Conservation (phyloP, 2,329 filamentous ascomycete species). For the Aspergillus tamarii region DNA sequence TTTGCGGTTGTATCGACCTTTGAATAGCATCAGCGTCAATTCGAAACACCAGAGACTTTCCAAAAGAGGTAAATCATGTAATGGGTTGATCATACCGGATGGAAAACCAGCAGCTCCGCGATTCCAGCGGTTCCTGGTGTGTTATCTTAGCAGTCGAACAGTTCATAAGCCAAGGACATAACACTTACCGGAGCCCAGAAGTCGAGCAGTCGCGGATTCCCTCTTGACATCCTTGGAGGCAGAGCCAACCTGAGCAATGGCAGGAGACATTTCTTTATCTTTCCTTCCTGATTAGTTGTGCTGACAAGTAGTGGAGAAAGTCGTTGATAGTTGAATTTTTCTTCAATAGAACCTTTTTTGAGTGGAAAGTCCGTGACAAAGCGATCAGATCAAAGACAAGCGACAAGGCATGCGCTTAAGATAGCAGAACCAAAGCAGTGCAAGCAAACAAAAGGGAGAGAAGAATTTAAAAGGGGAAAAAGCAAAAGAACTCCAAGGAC, state of each 20-base stretch:
- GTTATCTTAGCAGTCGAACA: slow-evolving; percentile 21
- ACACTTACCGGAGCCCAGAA: slow-evolving; percentile 82
- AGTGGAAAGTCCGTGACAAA: slow-evolving; percentile 1
- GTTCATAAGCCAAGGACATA: background rate
- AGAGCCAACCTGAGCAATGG: slow-evolving; percentile 38
- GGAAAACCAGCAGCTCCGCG: slow-evolving; percentile 89
- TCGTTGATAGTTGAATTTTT: slow-evolving; percentile 12
- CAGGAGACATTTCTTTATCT: slow-evolving; percentile 59
- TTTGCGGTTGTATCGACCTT: slow-evolving; percentile 98
- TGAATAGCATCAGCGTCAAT: slow-evolving; percentile 25
- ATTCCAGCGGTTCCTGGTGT: slow-evolving; percentile 82
- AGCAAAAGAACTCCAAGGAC: background rate
- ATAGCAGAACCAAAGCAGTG: slow-evolving; percentile 14
- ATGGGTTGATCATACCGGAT: slow-evolving; percentile 65
- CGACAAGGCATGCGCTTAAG: background rate
- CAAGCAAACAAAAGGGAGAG: slow-evolving; percentile 9
- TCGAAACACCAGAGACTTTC: slow-evolving; percentile 1
- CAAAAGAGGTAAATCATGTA: background rate
- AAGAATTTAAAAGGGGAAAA: background rate
- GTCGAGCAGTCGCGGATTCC: slow-evolving; percentile 85
- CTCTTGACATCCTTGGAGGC: slow-evolving; percentile 70
- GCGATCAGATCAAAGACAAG: background rate
- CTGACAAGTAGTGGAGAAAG: background rate
- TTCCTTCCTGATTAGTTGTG: background rate
- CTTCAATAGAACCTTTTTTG: slow-evolving; percentile 8